Evolutionary conservation across 2,329 filamentous ascomycete genomes (phyloP).

Genomic region (Thelonectria olida): DNA sequence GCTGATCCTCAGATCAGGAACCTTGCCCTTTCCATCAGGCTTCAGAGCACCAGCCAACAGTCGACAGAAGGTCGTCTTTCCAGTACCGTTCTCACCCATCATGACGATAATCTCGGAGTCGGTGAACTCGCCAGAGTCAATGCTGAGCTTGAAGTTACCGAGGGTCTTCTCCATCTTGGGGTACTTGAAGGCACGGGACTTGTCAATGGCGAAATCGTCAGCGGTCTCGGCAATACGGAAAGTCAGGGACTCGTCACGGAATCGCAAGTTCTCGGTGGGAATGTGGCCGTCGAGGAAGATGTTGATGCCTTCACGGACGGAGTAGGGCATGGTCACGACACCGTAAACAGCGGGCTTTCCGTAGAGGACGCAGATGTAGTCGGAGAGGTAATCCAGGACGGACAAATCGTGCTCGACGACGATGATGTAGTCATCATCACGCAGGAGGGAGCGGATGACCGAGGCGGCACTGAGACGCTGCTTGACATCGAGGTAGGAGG

Average conservation of each 20-base stretch:
- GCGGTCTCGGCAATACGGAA: conserved; percentile 92
- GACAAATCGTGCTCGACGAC: conserved; percentile 99
- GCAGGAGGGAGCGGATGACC: conserved; percentile 90
- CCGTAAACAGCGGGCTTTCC: conserved; percentile 95
- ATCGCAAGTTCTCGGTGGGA: conserved; percentile 96
- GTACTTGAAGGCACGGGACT: conserved; percentile 85
- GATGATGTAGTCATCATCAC: conserved; percentile 93
- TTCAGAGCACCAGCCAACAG: conserved; percentile 93
- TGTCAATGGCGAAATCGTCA: conserved; percentile 88
- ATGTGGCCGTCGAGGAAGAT: conserved; percentile 99
- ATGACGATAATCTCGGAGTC: conserved; percentile 99
- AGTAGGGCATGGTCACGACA: conserved; percentile 95
- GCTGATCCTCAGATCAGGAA: conserved; percentile 96
- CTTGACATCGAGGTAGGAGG: conserved; percentile 99
- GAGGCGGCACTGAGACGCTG: conserved; percentile 93
- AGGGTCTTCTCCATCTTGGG: conserved; percentile 93
- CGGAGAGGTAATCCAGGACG: conserved; percentile 96
- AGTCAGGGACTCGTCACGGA: conserved; percentile 95
- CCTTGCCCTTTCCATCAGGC: conserved; percentile 79
- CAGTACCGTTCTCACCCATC: conserved; percentile 99
- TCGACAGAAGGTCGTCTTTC: conserved; percentile 98
- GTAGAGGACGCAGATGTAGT: conserved; percentile 98
- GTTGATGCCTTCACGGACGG: conserved; percentile 98
- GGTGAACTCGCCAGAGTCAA: conserved; percentile 88
- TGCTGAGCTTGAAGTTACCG: conserved; percentile 83